Base-by-base conservation (phyloP, 1,284 basidiomycete genomes). In the Pseudozyma tsukubaensis region DNA sequence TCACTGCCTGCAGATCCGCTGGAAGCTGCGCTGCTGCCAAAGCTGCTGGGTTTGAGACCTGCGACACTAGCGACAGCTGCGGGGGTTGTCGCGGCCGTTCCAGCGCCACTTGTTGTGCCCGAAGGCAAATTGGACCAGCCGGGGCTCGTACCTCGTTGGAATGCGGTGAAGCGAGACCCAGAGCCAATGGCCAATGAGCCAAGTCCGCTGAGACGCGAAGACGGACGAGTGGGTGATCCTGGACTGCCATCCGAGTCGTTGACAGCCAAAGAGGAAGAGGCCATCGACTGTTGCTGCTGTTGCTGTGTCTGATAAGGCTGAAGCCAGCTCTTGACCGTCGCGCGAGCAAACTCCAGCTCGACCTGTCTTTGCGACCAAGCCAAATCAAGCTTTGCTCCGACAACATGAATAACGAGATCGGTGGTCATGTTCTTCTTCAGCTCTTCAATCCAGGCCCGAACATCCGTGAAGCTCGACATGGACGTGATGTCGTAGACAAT, bases 401-500 rank as follows among this genome's bases (percentile, higher is more conserved):
- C 93, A 73, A 96, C 92, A 85, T 94, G 94, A 78, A 95, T 94
- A 82, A 95, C 91, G 59, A 95, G 88, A 80, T 85, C 77, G 88
- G 89, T 58, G 88, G 88, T 82, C 92, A 94, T 85, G 85, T 94
- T 85, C 19, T 73, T 92, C 87, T 92, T 92, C 63, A 94, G 88
- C 86, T 96, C 78, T 87, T 94, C 92, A 61, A 98, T 88, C 95
- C 96, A 98, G 55, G 92, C 92, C 70, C 91, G 89, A 70, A 97
- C 90, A 85, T 97, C 95, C 67, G 93, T 89, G 86, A 98, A 96
- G 50, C 92, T 93, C 62, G 91, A 88, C 76, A 89, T 88, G 86
- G 93, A 93, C 80, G 97, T 99, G 79, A 99, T 94, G 88, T 99
- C 96, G 87, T 99, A 99, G 78, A 98, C 90, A 70, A 98, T 89